Conservation (phyloP, 1,139 yeast species). For the Lodderomyces margitis region DNA sequence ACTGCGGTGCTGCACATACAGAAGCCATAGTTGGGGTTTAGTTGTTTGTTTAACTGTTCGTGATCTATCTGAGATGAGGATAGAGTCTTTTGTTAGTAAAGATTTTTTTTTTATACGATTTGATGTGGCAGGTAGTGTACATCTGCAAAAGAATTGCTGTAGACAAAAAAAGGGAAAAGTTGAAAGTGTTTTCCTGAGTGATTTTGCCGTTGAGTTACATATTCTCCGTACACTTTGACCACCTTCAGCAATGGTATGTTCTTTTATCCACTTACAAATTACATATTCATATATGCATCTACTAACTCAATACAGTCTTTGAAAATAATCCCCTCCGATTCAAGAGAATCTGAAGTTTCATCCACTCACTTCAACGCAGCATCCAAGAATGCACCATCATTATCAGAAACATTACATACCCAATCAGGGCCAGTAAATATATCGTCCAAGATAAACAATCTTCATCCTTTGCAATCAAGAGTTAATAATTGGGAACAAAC, state of each 20-base stretch:
- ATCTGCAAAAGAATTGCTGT: not conserved
- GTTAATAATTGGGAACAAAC: constrained; percentile 77
- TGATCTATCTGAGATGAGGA: not conserved
- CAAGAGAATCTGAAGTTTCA: constrained; percentile 40
- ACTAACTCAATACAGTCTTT: constrained; percentile 34
- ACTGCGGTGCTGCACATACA: constrained; percentile 69
- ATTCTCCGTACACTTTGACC: not conserved
- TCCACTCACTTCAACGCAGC: constrained; percentile 49
- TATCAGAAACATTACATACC: constrained; percentile 57
- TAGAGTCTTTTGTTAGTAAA: not conserved
- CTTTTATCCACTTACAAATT: not conserved
- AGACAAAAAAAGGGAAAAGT: not conserved
- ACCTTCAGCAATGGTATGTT: not conserved
- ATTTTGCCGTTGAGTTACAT: not conserved
- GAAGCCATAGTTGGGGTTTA: constrained; percentile 3
- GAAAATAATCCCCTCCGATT: constrained; percentile 49
- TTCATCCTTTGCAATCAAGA: constrained; percentile 85
- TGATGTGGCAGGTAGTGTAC: not conserved
- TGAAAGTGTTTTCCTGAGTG: no score
- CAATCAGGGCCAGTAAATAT: constrained; percentile 60
- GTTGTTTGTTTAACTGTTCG: no score
- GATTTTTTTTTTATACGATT: not conserved
- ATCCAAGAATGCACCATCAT: constrained; percentile 61
- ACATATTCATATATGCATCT: not conserved
- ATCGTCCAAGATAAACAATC: constrained; percentile 69